Percentiles rank a stretch among this genome's conserved stretches.
Conservation (phyloP, 106 monocot species). For the Dendrobium catenatum region DNA sequence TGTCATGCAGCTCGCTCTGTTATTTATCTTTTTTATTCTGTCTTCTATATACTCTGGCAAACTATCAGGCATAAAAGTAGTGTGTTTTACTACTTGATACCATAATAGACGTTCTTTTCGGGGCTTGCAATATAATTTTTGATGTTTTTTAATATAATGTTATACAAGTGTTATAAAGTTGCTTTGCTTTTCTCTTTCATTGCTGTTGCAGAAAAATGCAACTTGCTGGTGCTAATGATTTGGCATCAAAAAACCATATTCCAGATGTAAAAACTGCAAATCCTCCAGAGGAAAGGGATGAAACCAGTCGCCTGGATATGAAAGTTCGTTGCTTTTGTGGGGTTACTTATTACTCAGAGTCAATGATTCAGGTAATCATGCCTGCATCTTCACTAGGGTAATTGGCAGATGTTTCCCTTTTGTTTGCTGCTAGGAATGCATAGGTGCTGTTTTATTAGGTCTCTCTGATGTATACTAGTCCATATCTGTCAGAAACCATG, state of each 20-base stretch:
- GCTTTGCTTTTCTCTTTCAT: slow-evolving; percentile 5
- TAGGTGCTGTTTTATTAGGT: neutral
- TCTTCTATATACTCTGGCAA: neutral
- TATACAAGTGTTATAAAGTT: neutral
- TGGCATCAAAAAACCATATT: slow-evolving; percentile 57
- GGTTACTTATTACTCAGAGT: slow-evolving; percentile 43
- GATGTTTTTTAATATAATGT: neutral
- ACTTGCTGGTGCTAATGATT: slow-evolving; percentile 54
- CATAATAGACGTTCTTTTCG: neutral
- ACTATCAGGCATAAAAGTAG: neutral
- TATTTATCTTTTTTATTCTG: neutral
- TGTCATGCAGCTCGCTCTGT: neutral
- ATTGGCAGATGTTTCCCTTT: neutral
- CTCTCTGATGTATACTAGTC: neutral
- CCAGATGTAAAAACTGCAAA: slow-evolving; percentile 49
- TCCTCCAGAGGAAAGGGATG: slow-evolving; percentile 50
- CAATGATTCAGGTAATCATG: slow-evolving; percentile 67
- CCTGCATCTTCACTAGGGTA: neutral
- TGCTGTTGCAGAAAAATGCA: slow-evolving; percentile 75
- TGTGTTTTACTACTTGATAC: neutral
- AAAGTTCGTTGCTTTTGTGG: slow-evolving; percentile 83
- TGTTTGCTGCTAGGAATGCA: neutral
- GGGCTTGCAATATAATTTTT: neutral
- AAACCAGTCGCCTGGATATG: slow-evolving; percentile 27
- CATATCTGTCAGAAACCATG: neutral